These are phyloP conservation scores for Fallopia convolvulus DNA, from an alignment of 148 eudicot species.

Conservation along the genomic window DNA sequence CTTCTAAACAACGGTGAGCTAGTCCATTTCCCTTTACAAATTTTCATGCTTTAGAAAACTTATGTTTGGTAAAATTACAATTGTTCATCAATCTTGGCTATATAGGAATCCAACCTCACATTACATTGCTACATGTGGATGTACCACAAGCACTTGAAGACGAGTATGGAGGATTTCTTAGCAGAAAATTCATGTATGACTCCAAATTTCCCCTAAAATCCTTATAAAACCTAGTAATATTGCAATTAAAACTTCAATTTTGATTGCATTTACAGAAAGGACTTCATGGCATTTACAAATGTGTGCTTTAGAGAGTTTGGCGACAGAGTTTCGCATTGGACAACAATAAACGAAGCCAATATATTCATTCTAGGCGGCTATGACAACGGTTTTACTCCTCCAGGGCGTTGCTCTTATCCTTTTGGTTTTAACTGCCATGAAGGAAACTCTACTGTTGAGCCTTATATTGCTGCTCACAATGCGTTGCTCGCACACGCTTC, in stretches of 20 bases:
- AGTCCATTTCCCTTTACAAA: not conserved
- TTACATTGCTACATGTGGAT: conserved; percentile 49
- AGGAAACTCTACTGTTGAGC: conserved; percentile 49
- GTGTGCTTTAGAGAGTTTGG: conserved; percentile 74
- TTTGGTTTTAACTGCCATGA: conserved; percentile 23
- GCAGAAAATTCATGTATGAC: conserved; percentile 38
- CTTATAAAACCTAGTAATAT: not conserved
- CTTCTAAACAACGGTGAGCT: conserved; percentile 22
- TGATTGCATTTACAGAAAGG: conserved; percentile 35
- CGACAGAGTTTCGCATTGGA: conserved; percentile 49
- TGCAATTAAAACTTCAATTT: not conserved
- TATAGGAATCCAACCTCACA: conserved; percentile 74
- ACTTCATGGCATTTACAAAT: conserved; percentile 50
- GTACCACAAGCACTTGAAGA: conserved; percentile 63
- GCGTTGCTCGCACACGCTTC: conserved; percentile 55
- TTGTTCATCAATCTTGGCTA: not conserved
- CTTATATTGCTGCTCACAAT: conserved; percentile 43
- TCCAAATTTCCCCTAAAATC: too few relatives aligned
- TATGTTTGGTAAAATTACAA: not conserved
- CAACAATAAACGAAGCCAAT: conserved; percentile 51
- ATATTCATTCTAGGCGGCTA: conserved; percentile 30
- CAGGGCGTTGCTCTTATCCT: conserved; percentile 35
- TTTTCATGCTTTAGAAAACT: not conserved
- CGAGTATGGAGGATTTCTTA: conserved; percentile 66
- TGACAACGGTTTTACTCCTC: conserved; percentile 29